phyloP scores from a whole-genome alignment of 2,329 filamentous ascomycete genomes.

The Talaromyces funiculosus region DNA sequence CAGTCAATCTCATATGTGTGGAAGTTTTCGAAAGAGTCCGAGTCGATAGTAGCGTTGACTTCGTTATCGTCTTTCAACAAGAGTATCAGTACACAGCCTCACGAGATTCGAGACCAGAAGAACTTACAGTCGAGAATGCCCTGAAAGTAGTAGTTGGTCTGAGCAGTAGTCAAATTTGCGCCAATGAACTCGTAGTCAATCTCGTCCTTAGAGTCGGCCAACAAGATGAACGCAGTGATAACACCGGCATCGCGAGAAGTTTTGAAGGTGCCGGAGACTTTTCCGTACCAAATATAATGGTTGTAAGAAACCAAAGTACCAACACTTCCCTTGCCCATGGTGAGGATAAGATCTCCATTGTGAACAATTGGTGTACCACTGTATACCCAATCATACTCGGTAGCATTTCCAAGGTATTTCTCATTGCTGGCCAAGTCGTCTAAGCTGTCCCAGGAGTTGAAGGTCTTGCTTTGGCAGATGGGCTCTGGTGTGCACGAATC shows the following conservation, averaged over 20 bases:
- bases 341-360: conserved; percentile 68
- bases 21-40: conserved; percentile 65
- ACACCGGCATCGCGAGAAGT: conserved; percentile 81
- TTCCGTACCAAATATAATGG: conserved; percentile 95
- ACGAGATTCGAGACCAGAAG: not conserved
- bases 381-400: conserved; percentile 78
- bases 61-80: conserved; percentile 62
- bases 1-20: conserved; percentile 94
- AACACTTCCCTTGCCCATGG: conserved; percentile 78
- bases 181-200: conserved; percentile 97
- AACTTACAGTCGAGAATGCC: conserved; percentile 84
- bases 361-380: conserved; percentile 64
- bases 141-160: conserved; percentile 97
- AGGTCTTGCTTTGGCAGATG: conserved; percentile 68
- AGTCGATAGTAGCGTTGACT: conserved; percentile 59
- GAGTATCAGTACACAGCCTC: no score
- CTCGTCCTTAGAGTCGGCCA: conserved; percentile 95
- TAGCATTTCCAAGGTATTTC: conserved; percentile 80
- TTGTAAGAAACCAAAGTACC: conserved; percentile 83
- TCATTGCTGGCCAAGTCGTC: conserved; percentile 65
- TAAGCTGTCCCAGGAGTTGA: conserved; percentile 63
- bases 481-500: conserved; percentile 82
- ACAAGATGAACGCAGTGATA: conserved; percentile 92
- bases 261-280: conserved; percentile 77
- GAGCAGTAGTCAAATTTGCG: conserved; percentile 65